phyloP scores from a whole-genome alignment of 1,284 basidiomycete genomes.

The Phaffia rhodozyma region DNA sequence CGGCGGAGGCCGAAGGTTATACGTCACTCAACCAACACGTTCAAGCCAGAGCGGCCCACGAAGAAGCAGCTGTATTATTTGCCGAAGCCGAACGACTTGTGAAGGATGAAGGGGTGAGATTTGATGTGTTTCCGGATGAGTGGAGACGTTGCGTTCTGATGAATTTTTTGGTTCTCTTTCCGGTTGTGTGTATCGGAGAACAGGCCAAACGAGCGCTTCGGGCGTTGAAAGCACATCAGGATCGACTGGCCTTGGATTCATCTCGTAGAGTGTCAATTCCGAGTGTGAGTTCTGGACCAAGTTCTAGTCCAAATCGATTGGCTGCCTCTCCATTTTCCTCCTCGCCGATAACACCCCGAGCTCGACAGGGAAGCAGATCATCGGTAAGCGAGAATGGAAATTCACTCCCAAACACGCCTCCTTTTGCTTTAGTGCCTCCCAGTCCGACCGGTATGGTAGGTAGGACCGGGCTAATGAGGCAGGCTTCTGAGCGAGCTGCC shows the following conservation, averaged over 20 bases:
- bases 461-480: background rate
- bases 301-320: background rate
- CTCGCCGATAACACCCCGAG: background rate
- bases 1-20: background rate
- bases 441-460: background rate
- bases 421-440: background rate
- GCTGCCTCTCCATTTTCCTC: background rate
- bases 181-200: no score
- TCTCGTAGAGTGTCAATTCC: background rate
- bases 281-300: background rate
- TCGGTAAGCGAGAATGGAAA: no score
- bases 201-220: slow-evolving; percentile 4
- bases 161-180: background rate
- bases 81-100: background rate
- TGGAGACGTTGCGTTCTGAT: background rate
- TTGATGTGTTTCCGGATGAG: no score
- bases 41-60: background rate
- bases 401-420: background rate
- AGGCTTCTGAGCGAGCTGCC: background rate
- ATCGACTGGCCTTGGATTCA: background rate
- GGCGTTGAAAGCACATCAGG: slow-evolving; percentile 1
- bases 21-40: background rate
- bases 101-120: slow-evolving; percentile 8
- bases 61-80: background rate
- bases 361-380: no score